Evolutionary conservation across 78 protist species (phyloP), one percentile per base, ranked within the genome.

Genomic region (Pigoraptor vietnamica): DNA sequence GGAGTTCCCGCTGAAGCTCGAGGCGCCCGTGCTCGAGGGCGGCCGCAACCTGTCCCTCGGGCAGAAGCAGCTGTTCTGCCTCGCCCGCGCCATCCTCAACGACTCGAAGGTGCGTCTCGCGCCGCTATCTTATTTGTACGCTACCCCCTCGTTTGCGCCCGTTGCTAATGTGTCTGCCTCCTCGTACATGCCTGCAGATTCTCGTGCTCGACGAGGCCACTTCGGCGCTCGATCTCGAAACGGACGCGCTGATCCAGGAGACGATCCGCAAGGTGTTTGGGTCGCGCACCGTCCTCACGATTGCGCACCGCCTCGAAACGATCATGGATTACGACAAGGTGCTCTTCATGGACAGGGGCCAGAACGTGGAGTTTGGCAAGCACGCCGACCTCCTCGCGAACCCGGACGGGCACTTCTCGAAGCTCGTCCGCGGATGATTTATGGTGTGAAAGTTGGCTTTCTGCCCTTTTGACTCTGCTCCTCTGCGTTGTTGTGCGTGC

Each of bases 131-230:
- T 79, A 25, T 79, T 79, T 25, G 83, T 79, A 25, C 83, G 34
- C 83, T 1, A n/a, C 83, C 33, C 21, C 32, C 21, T 79, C 83
- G 9, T 23, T 25, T 79, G 83, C 83, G 9, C 83, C 9, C 32
- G 83, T 1, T 14, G 34, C 83, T 24, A 24, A 1, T 23, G 33
- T 79, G 56, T 40, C 56, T 14, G 2, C 23, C 23, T 10, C 83
- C 9, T 25, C 1, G 21, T 1, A 79, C 6, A 79, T 1, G 2
- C 87, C 23, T 21, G 38, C 37, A 37, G 32, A 81, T 98, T 34
- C 55, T 97, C 82, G 87, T 97, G 39, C 19, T 97, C 81, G 99
- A 98, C 93, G 99, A 98, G 91, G 98, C 98, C 32, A 97, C 99
- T 0, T 98, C 99, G 0, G 67, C 87, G 24, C 90, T 97, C 38